phyloP scores from a whole-genome alignment of 768 basidiomycete genomes.

The Stropharia rugosoannulata region DNA sequence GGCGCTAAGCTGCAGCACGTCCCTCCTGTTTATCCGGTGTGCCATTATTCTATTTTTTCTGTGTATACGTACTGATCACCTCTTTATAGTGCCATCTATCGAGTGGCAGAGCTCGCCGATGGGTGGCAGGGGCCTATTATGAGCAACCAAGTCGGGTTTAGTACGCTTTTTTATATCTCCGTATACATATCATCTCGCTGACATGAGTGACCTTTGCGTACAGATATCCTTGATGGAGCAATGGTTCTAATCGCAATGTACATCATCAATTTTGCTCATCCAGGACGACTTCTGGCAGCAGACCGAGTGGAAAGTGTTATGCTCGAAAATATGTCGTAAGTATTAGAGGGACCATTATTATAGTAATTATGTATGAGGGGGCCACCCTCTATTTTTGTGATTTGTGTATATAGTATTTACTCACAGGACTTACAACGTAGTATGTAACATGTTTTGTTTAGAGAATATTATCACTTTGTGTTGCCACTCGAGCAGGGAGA shows the following conservation, averaged over 20 bases:
- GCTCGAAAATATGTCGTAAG: background rate
- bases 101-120: conserved; percentile 43
- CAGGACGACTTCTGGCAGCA: background rate
- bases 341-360: too few relatives aligned
- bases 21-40: conserved; percentile 14
- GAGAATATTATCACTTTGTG: too few relatives aligned
- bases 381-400: too few relatives aligned
- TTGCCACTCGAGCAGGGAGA: too few relatives aligned
- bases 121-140: conserved; percentile 49
- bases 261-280: background rate
- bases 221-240: background rate
- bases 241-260: conserved; percentile 4
- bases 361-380: background rate
- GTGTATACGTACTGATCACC: too few relatives aligned
- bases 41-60: background rate
- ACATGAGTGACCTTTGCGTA: background rate
- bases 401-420: too few relatives aligned
- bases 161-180: conserved; percentile 6
- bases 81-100: conserved; percentile 39
- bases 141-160: conserved; percentile 35
- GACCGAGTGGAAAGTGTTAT: too few relatives aligned
- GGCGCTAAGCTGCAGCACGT: conserved; percentile 11
- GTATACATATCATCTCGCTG: background rate
- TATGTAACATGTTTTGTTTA: too few relatives aligned
- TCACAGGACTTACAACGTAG: too few relatives aligned